Evolutionary conservation across 305 asterid species (phyloP), one percentile per base, ranked within the genome.

Genomic region (Solanum chacoense): DNA sequence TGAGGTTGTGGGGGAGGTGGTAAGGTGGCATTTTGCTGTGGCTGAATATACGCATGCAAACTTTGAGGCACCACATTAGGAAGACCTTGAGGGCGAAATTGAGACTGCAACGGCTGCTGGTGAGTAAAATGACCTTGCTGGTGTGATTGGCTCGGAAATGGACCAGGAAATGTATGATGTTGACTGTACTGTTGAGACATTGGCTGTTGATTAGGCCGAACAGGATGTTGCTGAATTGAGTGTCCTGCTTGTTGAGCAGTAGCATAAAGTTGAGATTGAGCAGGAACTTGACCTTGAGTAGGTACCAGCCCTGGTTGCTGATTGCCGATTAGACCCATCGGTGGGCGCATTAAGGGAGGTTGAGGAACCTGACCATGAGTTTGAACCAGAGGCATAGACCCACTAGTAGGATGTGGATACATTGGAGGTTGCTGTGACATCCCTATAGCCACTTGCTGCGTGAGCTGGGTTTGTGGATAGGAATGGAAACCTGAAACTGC

Each of bases 401-500:
- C 96, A 94, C 92, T 89, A 28, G 92, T 38, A 3, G 88, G 93
- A 87, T 90, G 92, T 67, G 91, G 91, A 87, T 90, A 92, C 89
- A 90, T 83, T 13, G 91, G 92, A 45, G 89, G 94, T 88, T 94
- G 97, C 88, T 93, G 96, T 29, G 92, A 74, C 71, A 90, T 90
- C 29, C 93, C 94, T 28, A 92, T 13, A 87, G 93, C 98, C 91
- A 90, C 90, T 87, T 93, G 92, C 88, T 92, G 98, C 79, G 91
- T 92, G 32, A 92, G 90, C 89, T 93, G 96, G 88, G 96, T 91
- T 85, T 90, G 98, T 50, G 91, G 93, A 91, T 94, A 95, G 65
- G 99, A 93, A 80, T 94, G 95, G 91, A 93, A 94, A 71, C 97
- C 96, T 34, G 93, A 91, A 85, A 92, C 95, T 29, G 95, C 90